Evolutionary conservation across 176 grass and related monocot species (phyloP), one percentile per base, ranked within the genome.

Genomic region (Hordeum vulgare): DNA sequence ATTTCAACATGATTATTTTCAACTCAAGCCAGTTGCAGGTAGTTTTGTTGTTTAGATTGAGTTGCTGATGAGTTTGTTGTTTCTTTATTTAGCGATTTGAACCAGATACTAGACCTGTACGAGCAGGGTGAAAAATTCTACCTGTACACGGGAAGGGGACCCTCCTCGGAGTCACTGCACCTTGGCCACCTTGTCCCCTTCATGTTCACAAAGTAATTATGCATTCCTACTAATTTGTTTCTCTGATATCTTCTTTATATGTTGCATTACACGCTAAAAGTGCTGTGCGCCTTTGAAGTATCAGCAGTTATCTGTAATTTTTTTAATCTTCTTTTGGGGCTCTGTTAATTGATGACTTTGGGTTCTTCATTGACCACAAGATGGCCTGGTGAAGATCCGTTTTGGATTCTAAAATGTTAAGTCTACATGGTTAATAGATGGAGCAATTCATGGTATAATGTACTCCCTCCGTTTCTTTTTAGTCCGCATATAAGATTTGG

Each of bases 171-270:
- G 86, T 80, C 92, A 0, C 63, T 97, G 82, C 95, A 97, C 90
- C 71, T 97, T 59, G 92, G 94, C 1, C 94, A 94, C 71, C 91
- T 97, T 54, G 44, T 94, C n/a, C 95, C 95, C 47, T 97, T 94
- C 87, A 97, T 97, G 95, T 97, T 97, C 79, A 94, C 95, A 33
- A 94, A 94, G 95, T 97, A 84, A 87, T 26, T 63, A 63, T 29
- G 5, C 11, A 29, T 61, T 14, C 15, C 53, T 57, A 57, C 53
- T 57, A 9, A n/a, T 57, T 9, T 23, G 56, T 24, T 24, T 8
- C 56, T 24, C 56, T 24, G 56, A 5, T 7, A 7, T 28, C 12
- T 15, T 15, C 0, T 29, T 63, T 12, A 63, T 29, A 15, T 63
- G 11, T 29, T 63, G 25, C 26, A 63, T 63, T 63, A 29, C 60